Conservation (phyloP, 768 basidiomycete genomes). For the Lyophyllum atratum region DNA sequence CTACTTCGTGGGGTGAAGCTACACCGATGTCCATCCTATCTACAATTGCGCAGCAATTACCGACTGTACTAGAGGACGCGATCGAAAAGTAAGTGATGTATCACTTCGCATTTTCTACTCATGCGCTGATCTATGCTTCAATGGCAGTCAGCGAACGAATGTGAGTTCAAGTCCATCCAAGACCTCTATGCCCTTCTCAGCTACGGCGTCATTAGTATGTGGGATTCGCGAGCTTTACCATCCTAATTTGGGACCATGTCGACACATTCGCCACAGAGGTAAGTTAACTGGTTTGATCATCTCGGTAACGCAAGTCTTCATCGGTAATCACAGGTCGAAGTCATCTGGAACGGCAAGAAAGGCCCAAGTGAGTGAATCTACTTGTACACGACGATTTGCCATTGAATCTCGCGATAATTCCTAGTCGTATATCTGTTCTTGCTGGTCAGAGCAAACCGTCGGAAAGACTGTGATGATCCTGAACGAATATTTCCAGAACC, state of each 20-base stretch:
- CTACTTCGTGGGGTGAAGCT: not conserved
- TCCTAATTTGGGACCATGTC: not conserved
- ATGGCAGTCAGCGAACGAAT: not conserved
- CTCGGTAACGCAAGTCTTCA: not conserved
- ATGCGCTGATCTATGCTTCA: not conserved
- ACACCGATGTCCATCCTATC: not conserved
- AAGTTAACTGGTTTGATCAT: not conserved
- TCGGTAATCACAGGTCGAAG: slow-evolving; percentile 38
- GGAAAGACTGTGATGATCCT: not conserved
- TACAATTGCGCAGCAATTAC: not conserved
- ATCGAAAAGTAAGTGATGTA: not conserved
- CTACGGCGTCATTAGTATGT: not conserved
- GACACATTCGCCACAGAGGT: not conserved
- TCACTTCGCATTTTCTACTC: not conserved
- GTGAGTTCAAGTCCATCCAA: not conserved
- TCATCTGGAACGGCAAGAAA: slow-evolving; percentile 54
- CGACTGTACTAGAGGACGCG: not conserved
- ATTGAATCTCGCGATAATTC: not conserved
- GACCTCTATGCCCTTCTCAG: no score
- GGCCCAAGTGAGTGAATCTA: slow-evolving; percentile 39
- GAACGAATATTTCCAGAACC: slow-evolving; percentile 43
- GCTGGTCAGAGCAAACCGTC: slow-evolving; percentile 29
- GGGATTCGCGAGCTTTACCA: not conserved
- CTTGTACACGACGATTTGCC: not conserved
- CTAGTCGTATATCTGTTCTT: slow-evolving; percentile 46